Evolutionary conservation across 2,329 filamentous ascomycete genomes (phyloP).

Genomic region (Botrytis fragariae): DNA sequence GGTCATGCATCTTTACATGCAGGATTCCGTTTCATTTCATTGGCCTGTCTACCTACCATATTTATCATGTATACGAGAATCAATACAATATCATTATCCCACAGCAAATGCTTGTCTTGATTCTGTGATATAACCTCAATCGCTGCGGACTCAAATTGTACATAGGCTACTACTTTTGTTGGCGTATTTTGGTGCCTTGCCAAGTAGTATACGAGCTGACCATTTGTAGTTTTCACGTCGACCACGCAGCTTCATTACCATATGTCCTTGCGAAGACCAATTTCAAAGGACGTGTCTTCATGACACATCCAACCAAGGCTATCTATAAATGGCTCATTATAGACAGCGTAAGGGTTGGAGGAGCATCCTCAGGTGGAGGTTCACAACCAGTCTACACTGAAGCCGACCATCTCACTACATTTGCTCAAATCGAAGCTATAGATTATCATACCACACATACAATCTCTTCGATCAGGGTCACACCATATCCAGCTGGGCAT

Average conservation of each 20-base stretch:
- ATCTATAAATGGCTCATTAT: constrained; percentile 99
- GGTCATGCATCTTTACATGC: neutral
- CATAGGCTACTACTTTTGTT: constrained; percentile 30
- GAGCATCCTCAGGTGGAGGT: constrained; percentile 52
- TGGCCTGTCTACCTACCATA: constrained; percentile 23
- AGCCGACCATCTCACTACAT: constrained; percentile 89
- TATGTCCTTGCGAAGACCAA: constrained; percentile 98
- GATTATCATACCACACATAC: constrained; percentile 98
- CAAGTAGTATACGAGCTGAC: constrained; percentile 20
- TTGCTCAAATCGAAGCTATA: constrained; percentile 92
- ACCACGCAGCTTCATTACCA: constrained; percentile 96
- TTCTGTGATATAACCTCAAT: constrained; percentile 36
- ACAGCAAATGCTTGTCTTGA: constrained; percentile 37
- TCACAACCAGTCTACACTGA: constrained; percentile 88
- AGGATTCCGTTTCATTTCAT: constrained; percentile 10
- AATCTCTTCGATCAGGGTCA: constrained; percentile 93
- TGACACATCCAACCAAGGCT: constrained; percentile 98
- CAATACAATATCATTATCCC: constrained; percentile 45
- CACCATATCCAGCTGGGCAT: constrained; percentile 93
- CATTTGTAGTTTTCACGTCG: constrained; percentile 81
- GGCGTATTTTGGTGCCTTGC: constrained; percentile 4
- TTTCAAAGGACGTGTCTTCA: constrained; percentile 94
- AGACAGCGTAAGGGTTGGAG: constrained; percentile 88
- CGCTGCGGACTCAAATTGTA: constrained; percentile 31
- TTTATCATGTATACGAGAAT: constrained; percentile 42